Evolutionary conservation across 1,139 yeast genomes (phyloP).

Genomic region (Pichia norvegensis): DNA sequence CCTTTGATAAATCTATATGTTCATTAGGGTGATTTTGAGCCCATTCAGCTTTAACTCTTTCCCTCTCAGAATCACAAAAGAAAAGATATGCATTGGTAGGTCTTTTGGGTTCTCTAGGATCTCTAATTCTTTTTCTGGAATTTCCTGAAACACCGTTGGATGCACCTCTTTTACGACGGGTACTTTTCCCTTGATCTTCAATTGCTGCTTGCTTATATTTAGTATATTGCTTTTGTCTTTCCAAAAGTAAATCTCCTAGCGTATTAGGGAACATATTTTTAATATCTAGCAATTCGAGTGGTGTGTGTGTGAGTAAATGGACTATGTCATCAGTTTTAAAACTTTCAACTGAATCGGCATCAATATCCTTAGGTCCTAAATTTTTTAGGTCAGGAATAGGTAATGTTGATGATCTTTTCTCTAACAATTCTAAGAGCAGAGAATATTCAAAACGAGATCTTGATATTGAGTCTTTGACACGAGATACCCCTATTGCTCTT

Average conservation of each 20-base stretch:
- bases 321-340: constrained; percentile 22
- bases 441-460: constrained; percentile 79
- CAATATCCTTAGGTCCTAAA: constrained; percentile 19
- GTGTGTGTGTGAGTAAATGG: constrained; percentile 13
- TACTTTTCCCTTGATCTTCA: constrained; percentile 2
- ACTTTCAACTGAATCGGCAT: constrained; percentile 23
- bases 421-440: constrained; percentile 70
- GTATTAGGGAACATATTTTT: constrained; percentile 9
- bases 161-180: constrained; percentile 16
- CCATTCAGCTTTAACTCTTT: constrained; percentile 51
- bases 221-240: constrained; percentile 11
- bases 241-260: constrained; percentile 11
- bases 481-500: constrained; percentile 66
- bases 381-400: constrained; percentile 21
- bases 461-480: constrained; percentile 72
- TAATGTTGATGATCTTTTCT: constrained; percentile 38
- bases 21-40: constrained; percentile 40
- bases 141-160: constrained; percentile 11
- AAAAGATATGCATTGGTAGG: constrained; percentile 86
- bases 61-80: constrained; percentile 83
- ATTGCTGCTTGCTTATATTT: constrained; percentile 1
- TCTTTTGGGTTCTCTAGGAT: constrained; percentile 78
- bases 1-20: constrained; percentile 58
- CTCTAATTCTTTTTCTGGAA: constrained; percentile 37
- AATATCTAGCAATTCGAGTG: constrained; percentile 6